Conservation (phyloP, 306 rosid genomes). For the Vigna radiata region DNA sequence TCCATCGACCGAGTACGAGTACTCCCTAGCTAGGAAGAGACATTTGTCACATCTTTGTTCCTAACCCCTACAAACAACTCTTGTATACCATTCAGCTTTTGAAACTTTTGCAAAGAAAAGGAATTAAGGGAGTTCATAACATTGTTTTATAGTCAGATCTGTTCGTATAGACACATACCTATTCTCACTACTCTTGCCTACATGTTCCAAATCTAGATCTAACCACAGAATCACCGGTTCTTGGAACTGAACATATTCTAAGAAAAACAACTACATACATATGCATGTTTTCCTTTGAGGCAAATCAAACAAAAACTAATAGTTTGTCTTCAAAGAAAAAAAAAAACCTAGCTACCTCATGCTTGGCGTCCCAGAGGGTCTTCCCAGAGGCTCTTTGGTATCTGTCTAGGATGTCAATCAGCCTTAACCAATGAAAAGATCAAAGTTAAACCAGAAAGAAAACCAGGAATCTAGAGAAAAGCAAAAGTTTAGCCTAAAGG, state of each 20-base stretch:
- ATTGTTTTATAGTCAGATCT: constrained; percentile 61
- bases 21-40: not conserved
- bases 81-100: constrained; percentile 33
- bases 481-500: not conserved
- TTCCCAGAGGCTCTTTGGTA: constrained; percentile 74
- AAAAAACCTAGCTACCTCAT: constrained; percentile 64
- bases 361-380: constrained; percentile 89
- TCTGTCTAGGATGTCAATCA: constrained; percentile 66
- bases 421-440: constrained; percentile 52
- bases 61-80: not conserved
- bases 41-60: constrained; percentile 20
- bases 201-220: constrained; percentile 76
- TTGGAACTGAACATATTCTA: constrained; percentile 55
- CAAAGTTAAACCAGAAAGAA: not conserved
- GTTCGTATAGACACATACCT: constrained; percentile 48
- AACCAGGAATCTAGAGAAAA: not conserved
- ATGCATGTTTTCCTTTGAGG: not conserved
- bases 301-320: constrained; percentile 31
- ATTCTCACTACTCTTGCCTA: constrained; percentile 36
- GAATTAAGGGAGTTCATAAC: constrained; percentile 42
- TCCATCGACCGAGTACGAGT: constrained; percentile 14
- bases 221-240: constrained; percentile 46
- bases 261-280: constrained; percentile 43
- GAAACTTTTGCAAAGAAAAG: constrained; percentile 63
- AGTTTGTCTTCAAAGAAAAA: not conserved